Evolutionary conservation across 257 asterid species (phyloP), one percentile per base, ranked within the genome.

Genomic region (Scutellaria minor): DNA sequence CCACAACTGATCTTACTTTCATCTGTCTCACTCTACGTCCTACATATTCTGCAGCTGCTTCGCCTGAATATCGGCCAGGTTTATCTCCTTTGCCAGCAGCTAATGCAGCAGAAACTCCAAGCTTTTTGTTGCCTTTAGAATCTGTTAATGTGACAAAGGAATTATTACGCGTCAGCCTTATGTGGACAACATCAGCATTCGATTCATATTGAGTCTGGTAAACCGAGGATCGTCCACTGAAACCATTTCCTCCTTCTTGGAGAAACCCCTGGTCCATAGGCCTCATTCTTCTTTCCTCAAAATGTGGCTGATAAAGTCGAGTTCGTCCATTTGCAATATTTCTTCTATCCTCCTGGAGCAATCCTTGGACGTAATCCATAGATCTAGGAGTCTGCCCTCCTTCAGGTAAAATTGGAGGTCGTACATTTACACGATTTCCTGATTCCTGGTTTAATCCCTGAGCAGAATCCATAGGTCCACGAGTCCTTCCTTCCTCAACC

Each of bases 101-200:
- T 70, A 75, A 80, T 20, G 95, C 99, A 48, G 97, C 88, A 51
- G 97, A 78, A 72, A 83, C 74, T 20, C 97, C 96, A 45, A 79
- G 46, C 75, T 92, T 95, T 35, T 76, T 87, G 76, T 88, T 85
- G 76, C 99, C 99, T 68, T 85, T 85, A 0, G 93, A 78, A 83
- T 95, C 98, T 0, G 99, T 91, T 27, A 95, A 63, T 0, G 96
- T 91, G 35, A 90, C 87, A 63, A 90, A 88, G 11, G 96, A 86
- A 60, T 95, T 95, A 75, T 95, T 95, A 37, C 95, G 86, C 71
- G 89, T 85, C 79, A 95, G 79, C 87, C 88, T 95, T 44, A 94
- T 88, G 77, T 92, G 99, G 63, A 95, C 94, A 22, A 92, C 65
- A 79, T 92, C 99, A 52, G 96, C 91, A 84, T 92, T 87, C 14